These are phyloP conservation scores for Dactylis glomerata DNA, from an alignment of 176 grass and related monocot genomes.

Conservation along the genomic window DNA sequence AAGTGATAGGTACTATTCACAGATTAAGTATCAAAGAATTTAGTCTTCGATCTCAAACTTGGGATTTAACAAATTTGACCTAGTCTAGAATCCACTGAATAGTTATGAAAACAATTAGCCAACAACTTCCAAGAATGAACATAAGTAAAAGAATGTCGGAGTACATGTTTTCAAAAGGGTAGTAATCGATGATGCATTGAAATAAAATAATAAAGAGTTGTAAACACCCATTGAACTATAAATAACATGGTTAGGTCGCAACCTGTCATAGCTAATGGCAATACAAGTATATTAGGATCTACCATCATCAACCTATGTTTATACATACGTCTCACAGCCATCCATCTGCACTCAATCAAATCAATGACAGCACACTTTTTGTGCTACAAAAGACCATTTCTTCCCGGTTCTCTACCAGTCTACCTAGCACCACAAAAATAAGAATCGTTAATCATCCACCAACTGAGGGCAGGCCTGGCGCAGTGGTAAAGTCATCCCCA, in stretches of 20 bases:
- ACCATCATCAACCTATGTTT: background rate
- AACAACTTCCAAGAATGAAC: constrained; percentile 3
- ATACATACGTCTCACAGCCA: background rate
- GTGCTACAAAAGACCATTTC: background rate
- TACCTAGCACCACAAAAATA: background rate
- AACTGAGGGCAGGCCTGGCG: no score
- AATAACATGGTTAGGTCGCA: background rate
- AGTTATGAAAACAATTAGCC: background rate
- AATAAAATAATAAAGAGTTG: background rate
- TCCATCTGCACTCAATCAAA: constrained; percentile 9
- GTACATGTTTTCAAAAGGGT: background rate
- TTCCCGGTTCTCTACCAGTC: background rate
- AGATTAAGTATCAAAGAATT: background rate
- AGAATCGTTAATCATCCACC: background rate
- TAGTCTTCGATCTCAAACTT: background rate
- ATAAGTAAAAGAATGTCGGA: background rate
- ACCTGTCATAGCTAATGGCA: background rate
- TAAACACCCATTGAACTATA: background rate
- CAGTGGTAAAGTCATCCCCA: no score
- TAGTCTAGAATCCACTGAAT: background rate
- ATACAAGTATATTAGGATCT: no score
- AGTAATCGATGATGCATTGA: background rate
- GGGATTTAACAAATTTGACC: background rate
- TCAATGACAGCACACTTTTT: background rate
- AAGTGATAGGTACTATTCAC: background rate